phyloP scores from a whole-genome alignment of 179 eudicot genomes.

The Beta macrorhiza region DNA sequence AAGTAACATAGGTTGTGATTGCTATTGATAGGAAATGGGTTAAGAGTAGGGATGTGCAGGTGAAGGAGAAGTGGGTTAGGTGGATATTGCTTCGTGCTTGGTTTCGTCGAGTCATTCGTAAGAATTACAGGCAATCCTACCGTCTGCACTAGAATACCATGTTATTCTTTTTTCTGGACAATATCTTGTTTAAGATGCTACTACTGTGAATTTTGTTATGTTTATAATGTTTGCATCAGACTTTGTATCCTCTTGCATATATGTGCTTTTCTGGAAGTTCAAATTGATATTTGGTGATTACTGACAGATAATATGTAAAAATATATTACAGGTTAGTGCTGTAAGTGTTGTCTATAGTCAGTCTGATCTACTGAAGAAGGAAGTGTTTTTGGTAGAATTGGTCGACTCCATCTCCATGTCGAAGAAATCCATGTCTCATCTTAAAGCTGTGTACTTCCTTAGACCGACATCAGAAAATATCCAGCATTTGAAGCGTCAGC shows the following conservation, averaged over 20 bases:
- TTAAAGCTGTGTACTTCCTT: conserved; percentile 88
- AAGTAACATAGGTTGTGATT: no score
- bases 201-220: background rate
- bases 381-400: conserved; percentile 88
- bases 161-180: background rate
- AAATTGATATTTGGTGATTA: background rate
- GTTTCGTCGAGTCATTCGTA: background rate
- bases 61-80: no score
- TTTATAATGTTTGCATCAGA: background rate
- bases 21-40: no score
- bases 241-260: background rate
- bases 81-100: background rate
- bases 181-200: background rate
- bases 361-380: conserved; percentile 92
- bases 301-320: background rate
- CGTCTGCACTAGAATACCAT: background rate
- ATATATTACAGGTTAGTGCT: conserved; percentile 65
- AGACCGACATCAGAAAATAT: conserved; percentile 84
- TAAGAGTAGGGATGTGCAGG: no score
- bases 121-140: background rate
- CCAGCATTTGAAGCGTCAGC: conserved; percentile 78
- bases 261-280: no score
- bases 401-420: conserved; percentile 88
- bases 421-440: conserved; percentile 89
- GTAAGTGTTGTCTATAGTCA: conserved; percentile 96